phyloP scores from a whole-genome alignment of 129 eudicot species.

The Rutidosis leptorrhynchoides region DNA sequence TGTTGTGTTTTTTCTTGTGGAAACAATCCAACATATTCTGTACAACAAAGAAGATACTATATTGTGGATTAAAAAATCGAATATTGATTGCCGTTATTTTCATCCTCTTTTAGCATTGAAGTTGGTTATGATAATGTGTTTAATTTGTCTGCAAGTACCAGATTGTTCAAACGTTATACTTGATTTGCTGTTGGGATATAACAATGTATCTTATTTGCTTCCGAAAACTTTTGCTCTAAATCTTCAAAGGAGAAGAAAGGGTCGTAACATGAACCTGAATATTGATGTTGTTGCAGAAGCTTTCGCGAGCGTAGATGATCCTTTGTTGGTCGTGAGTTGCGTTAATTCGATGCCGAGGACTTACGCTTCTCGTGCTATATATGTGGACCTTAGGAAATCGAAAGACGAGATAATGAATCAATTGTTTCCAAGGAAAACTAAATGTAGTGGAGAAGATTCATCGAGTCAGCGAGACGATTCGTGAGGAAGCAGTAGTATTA shows the following conservation, averaged over 20 bases:
- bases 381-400: conserved; percentile 36
- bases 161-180: conserved; percentile 19
- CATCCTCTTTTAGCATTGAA: conserved; percentile 48
- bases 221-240: conserved; percentile 40
- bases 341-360: conserved; percentile 12
- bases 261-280: not conserved
- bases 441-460: not conserved
- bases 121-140: conserved; percentile 41
- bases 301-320: conserved; percentile 46
- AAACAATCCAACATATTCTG: conserved; percentile 24
- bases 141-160: conserved; percentile 39
- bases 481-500: not conserved
- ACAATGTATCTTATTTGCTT: conserved; percentile 32
- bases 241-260: conserved; percentile 18
- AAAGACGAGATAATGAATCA: conserved; percentile 36
- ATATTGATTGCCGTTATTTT: conserved; percentile 15
- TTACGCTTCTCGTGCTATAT: conserved; percentile 35
- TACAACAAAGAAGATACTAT: conserved; percentile 15
- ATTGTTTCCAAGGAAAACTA: conserved; percentile 32
- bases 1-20: conserved; percentile 20
- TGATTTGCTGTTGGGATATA: conserved; percentile 16
- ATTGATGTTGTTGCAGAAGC: conserved; percentile 44
- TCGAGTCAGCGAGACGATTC: not conserved
- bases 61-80: conserved; percentile 41
- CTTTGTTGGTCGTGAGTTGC: conserved; percentile 44